Conservation (phyloP, 2,329 filamentous ascomycete genomes). For the Xylogone sp. region DNA sequence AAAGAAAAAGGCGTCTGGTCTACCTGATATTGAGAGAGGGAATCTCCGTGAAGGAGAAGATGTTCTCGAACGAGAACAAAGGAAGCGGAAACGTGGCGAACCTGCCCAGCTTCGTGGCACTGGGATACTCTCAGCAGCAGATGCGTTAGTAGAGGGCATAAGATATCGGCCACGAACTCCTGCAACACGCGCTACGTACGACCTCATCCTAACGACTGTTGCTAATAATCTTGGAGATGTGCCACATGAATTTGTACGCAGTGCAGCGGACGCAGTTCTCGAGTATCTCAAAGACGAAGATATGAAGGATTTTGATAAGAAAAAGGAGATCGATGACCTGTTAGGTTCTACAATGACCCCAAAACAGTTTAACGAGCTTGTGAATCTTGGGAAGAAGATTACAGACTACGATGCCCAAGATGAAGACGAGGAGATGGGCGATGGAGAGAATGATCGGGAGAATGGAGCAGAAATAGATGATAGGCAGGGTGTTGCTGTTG, state of each 20-base stretch:
- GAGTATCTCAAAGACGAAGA: constrained; percentile 94
- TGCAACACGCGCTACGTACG: constrained; percentile 88
- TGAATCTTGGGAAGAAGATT: constrained; percentile 97
- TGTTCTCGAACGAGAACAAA: constrained; percentile 77
- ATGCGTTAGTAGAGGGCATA: constrained; percentile 86
- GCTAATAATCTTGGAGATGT: constrained; percentile 89
- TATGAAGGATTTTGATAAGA: constrained; percentile 96
- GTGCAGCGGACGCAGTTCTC: constrained; percentile 86
- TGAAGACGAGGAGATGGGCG: constrained; percentile 83
- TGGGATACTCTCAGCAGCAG: constrained; percentile 78
- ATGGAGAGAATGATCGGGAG: constrained; percentile 61
- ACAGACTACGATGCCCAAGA: constrained; percentile 97
- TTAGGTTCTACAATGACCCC: constrained; percentile 76
- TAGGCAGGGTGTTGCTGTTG: constrained; percentile 92
- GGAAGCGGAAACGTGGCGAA: constrained; percentile 78
- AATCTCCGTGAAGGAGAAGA: constrained; percentile 76
- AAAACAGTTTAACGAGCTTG: constrained; percentile 94
- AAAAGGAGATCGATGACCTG: constrained; percentile 94
- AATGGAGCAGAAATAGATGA: constrained; percentile 83
- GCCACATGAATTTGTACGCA: constrained; percentile 84
- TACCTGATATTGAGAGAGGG: constrained; percentile 71
- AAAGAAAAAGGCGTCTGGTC: constrained; percentile 65
- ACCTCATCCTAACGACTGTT: constrained; percentile 88
- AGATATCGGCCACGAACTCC: constrained; percentile 88
- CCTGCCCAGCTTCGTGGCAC: constrained; percentile 65